Percentiles rank a stretch among this genome's conserved stretches.
phyloP scores from a whole-genome alignment of 2,329 filamentous ascomycete species.

The Xylaria sp. region DNA sequence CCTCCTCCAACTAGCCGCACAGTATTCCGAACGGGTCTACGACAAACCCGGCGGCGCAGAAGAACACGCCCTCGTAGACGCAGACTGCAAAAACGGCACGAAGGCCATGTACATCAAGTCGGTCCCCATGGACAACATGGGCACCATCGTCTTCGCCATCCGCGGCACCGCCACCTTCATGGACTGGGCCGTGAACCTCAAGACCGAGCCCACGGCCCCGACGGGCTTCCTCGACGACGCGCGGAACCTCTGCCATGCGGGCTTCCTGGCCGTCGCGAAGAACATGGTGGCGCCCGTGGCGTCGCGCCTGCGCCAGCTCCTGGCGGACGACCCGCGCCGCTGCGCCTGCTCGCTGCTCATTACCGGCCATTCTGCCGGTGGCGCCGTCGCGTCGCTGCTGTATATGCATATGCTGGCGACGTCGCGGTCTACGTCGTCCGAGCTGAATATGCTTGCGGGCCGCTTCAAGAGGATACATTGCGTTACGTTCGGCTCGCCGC shows the following conservation, averaged over 20 bases:
- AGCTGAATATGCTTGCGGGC: conserved; percentile 62
- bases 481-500: conserved; percentile 79
- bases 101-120: conserved; percentile 85
- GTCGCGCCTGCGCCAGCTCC: conserved; percentile 59
- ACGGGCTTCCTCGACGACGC: conserved; percentile 69
- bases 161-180: conserved; percentile 73
- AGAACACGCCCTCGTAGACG: conserved; percentile 62
- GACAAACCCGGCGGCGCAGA: conserved; percentile 57
- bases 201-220: conserved; percentile 61
- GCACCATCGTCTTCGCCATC: conserved; percentile 78
- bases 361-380: conserved; percentile 81
- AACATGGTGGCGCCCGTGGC: conserved; percentile 73
- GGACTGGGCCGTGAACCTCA: conserved; percentile 83
- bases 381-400: conserved; percentile 73
- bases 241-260: conserved; percentile 72
- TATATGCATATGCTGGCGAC: conserved; percentile 75
- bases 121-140: conserved; percentile 69
- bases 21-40: conserved; percentile 73
- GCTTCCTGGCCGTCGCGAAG: conserved; percentile 70
- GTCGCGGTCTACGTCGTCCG: conserved; percentile 51
- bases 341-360: conserved; percentile 67
- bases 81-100: conserved; percentile 67
- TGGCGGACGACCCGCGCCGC: conserved; percentile 65
- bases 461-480: conserved; percentile 79
- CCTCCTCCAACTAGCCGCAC: conserved; percentile 70